Percentiles rank a stretch among this genome's conserved stretches.
These are phyloP conservation scores for Arthonia radiata DNA, from an alignment of 495 filamentous ascomycete species.

Conservation along the genomic window DNA sequence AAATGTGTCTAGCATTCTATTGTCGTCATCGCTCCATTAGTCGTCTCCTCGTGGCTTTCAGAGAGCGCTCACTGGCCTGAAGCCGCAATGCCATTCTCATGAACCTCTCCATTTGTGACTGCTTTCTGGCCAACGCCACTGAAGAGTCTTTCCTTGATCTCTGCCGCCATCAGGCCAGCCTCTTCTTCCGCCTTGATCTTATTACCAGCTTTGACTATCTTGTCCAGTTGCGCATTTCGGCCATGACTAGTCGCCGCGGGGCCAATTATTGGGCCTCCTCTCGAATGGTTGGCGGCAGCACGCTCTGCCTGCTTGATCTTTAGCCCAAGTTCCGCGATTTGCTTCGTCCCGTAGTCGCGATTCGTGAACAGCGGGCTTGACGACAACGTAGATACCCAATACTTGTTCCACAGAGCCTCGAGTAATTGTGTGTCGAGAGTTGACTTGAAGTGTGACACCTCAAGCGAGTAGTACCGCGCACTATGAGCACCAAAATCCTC, in stretches of 20 bases:
- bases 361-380: slow-evolving; percentile 81
- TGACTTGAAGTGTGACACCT: slow-evolving; percentile 82
- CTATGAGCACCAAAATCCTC: slow-evolving; percentile 92
- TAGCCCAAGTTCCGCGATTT: slow-evolving; percentile 65
- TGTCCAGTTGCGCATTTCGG: slow-evolving; percentile 45
- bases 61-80: no score
- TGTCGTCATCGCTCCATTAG: no score
- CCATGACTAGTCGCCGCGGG: slow-evolving; percentile 3
- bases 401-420: slow-evolving; percentile 92
- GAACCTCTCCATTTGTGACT: no score
- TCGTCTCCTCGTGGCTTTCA: no score
- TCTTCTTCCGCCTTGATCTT: slow-evolving; percentile 72
- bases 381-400: slow-evolving; percentile 97
- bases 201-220: slow-evolving; percentile 53
- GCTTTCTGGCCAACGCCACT: no score
- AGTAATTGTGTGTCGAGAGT: slow-evolving; percentile 66
- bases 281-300: no score
- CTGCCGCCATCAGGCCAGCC: slow-evolving; percentile 54
- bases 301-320: slow-evolving; percentile 44
- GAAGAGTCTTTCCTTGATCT: slow-evolving; percentile 73
- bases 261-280: slow-evolving; percentile 8
- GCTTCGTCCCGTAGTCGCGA: slow-evolving; percentile 75
- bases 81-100: no score
- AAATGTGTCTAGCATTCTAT: no score
- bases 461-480: slow-evolving; percentile 68